These are phyloP conservation scores for Rhizopus sp. DNA, from an alignment of 371 early-diverging fungal genomes.

Conservation along the genomic window DNA sequence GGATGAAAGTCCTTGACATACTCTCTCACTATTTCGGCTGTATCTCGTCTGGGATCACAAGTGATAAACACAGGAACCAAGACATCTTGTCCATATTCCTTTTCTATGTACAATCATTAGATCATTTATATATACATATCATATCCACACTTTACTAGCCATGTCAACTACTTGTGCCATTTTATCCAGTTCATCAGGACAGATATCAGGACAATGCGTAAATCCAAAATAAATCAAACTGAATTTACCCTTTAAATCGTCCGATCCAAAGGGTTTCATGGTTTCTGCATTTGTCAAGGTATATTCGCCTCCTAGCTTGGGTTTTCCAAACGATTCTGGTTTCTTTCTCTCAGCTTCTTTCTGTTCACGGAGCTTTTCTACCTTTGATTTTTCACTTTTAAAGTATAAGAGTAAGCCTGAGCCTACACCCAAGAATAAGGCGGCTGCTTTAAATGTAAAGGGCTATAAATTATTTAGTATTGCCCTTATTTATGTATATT, in stretches of 20 bases:
- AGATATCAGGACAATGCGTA: conserved; percentile 98
- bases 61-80: conserved; percentile 95
- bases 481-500: background rate
- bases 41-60: conserved; percentile 96
- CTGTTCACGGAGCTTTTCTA: conserved; percentile 49
- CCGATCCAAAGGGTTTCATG: conserved; percentile 32
- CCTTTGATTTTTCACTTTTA: conserved; percentile 62
- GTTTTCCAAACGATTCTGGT: conserved; percentile 65
- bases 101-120: conserved; percentile 34
- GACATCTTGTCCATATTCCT: conserved; percentile 55
- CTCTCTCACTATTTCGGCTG: conserved; percentile 77
- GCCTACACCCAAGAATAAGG: conserved; percentile 62
- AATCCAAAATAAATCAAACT: conserved; percentile 97
- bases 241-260: conserved; percentile 74
- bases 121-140: background rate
- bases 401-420: conserved; percentile 65
- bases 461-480: conserved; percentile 22
- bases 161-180: conserved; percentile 89
- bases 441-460: conserved; percentile 51
- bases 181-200: conserved; percentile 98
- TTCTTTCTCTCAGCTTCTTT: conserved; percentile 36
- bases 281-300: conserved; percentile 77
- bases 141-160: conserved; percentile 56
- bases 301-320: conserved; percentile 94
- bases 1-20: conserved; percentile 95